Base-by-base conservation (phyloP, 2,329 filamentous ascomycete species). In the Eutypa lata region DNA sequence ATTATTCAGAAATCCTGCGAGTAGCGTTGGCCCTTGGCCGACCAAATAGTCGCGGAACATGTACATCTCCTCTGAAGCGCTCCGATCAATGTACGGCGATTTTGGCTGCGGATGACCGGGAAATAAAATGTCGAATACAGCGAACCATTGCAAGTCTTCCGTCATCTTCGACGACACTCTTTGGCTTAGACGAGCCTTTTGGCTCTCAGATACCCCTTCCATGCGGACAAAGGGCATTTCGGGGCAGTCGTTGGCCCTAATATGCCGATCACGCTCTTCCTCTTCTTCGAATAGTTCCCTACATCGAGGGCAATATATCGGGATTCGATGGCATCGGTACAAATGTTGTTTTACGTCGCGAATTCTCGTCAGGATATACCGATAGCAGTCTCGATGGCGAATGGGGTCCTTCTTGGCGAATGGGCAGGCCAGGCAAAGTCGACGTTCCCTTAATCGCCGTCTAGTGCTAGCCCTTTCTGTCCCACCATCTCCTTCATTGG, bases 341-440 rank as follows among this genome's bases (percentile, higher is more conserved):
- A 69, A 45, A 19, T 69, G 67, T 11, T 68, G 63, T 45, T 70
- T 67, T 14, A 69, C 65, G 26, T 67, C 62, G 18, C 61, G 58
- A n/a, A 68, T 59, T 6, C 54, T 53, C 7, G 51, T 53, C n/a
- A 71, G n/a, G n/a, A n/a, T n/a, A n/a, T n/a, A n/a, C n/a, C n/a
- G n/a, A n/a, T n/a, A n/a, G n/a, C n/a, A n/a, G n/a, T n/a, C n/a
- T n/a, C n/a, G n/a, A n/a, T n/a, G n/a, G n/a, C n/a, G n/a, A n/a
- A n/a, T n/a, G n/a, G n/a, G n/a, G n/a, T n/a, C n/a, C n/a, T n/a
- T n/a, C n/a, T n/a, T n/a, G n/a, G n/a, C n/a, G n/a, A n/a, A n/a
- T n/a, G n/a, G n/a, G n/a, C n/a, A n/a, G n/a, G n/a, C n/a, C n/a
- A n/a, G n/a, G n/a, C n/a, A n/a, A n/a, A n/a, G n/a, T n/a, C n/a